phyloP scores from a whole-genome alignment of 2,329 filamentous ascomycete species.

The Xylaria sp. region DNA sequence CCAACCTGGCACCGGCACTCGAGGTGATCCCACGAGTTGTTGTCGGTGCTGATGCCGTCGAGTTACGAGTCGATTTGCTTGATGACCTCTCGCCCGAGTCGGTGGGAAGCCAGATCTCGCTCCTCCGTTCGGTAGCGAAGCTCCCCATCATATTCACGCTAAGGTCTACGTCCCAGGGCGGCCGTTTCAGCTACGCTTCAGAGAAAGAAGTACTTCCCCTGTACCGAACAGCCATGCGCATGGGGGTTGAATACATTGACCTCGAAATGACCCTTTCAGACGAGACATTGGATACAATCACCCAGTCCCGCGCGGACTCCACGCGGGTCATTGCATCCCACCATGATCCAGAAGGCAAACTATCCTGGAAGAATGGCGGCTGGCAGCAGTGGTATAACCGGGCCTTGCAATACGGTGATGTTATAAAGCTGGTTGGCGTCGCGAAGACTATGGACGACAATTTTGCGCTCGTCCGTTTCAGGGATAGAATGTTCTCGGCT shows the following conservation, averaged over 20 bases:
- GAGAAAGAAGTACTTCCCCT: conserved; percentile 72
- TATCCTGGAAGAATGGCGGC: conserved; percentile 90
- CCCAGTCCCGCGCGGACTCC: conserved; percentile 65
- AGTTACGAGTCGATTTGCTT: conserved; percentile 89
- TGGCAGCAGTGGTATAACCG: conserved; percentile 92
- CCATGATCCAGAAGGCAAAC: conserved; percentile 76
- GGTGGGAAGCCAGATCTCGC: conserved; percentile 77
- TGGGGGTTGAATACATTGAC: conserved; percentile 91
- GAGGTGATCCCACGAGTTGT: conserved; percentile 71
- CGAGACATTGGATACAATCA: conserved; percentile 70
- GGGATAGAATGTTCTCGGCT: conserved; percentile 69
- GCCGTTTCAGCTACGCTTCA: conserved; percentile 79
- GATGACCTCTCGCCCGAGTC: conserved; percentile 76
- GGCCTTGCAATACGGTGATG: conserved; percentile 84
- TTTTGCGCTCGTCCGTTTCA: conserved; percentile 81
- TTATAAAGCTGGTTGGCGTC: conserved; percentile 91
- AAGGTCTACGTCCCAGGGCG: conserved; percentile 82
- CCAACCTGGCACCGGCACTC: conserved; percentile 67
- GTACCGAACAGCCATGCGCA: conserved; percentile 76
- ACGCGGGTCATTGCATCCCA: conserved; percentile 93
- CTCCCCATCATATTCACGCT: conserved; percentile 92
- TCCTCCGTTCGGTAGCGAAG: conserved; percentile 71
- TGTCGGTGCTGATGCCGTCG: conserved; percentile 88
- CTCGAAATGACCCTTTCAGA: conserved; percentile 86
- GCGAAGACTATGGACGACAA: conserved; percentile 82